Evolutionary conservation across 2,329 filamentous ascomycete genomes (phyloP).

Genomic region (Exophiala lecanii-corni): DNA sequence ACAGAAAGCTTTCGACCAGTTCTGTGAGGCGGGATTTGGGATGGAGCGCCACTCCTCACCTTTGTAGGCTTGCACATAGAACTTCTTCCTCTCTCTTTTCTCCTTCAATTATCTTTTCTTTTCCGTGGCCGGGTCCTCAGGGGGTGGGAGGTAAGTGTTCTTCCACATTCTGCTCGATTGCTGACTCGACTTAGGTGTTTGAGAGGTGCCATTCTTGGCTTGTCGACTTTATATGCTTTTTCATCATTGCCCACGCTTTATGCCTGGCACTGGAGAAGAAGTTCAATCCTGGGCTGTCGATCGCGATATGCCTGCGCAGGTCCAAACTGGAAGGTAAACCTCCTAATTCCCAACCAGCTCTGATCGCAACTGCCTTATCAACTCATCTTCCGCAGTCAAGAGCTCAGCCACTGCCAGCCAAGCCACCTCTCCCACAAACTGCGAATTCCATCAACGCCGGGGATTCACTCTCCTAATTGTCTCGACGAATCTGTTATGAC

Average conservation of each 20-base stretch:
- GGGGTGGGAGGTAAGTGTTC: background rate
- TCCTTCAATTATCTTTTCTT: background rate
- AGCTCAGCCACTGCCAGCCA: no score
- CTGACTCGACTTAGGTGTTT: background rate
- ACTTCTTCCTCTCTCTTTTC: background rate
- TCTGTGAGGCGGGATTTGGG: background rate
- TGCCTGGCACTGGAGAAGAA: constrained; percentile 21
- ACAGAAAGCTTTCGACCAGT: background rate
- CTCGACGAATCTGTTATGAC: no score
- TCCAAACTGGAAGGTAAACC: no score
- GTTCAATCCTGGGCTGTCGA: no score
- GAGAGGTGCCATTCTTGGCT: no score
- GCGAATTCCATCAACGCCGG: no score
- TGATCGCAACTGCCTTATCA: no score
- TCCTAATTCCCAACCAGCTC: no score
- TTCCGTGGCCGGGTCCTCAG: background rate
- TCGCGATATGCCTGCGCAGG: no score
- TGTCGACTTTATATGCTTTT: constrained; percentile 7
- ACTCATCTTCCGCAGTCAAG: no score
- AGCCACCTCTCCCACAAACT: no score
- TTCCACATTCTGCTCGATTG: background rate
- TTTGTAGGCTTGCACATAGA: background rate
- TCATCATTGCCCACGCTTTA: constrained; percentile 21
- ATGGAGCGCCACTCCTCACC: background rate
- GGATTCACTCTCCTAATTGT: no score